Evolutionary conservation across 148 eudicot genomes (phyloP).

Genomic region (Salicornia ramosissima): DNA sequence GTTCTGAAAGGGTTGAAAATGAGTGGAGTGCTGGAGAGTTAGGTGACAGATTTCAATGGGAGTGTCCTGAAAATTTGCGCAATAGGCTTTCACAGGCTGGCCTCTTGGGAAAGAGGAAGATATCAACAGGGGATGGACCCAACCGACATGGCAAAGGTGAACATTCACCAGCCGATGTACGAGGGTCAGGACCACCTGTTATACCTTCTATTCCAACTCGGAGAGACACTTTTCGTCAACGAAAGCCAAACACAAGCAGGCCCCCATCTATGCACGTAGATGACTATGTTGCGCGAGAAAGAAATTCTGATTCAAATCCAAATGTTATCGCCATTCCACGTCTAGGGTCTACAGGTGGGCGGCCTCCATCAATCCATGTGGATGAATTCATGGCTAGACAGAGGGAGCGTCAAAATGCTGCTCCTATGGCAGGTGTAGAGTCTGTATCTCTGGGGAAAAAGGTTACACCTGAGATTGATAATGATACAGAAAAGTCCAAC

Average conservation of each 20-base stretch:
- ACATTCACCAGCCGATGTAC: conserved; percentile 42
- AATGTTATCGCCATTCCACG: conserved; percentile 91
- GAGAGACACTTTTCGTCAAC: conserved; percentile 76
- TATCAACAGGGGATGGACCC: conserved; percentile 54
- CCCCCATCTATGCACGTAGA: conserved; percentile 99
- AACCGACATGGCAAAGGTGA: conserved; percentile 78
- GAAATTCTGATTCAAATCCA: conserved; percentile 69
- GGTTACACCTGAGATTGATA: conserved; percentile 38
- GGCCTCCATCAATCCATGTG: conserved; percentile 97
- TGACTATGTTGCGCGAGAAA: conserved; percentile 94
- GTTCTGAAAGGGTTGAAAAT: conserved; percentile 56
- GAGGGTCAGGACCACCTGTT: conserved; percentile 51
- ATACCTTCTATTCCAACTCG: conserved; percentile 62
- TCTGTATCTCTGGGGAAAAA: conserved; percentile 40
- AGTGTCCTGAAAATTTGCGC: conserved; percentile 88
- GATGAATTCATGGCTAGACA: conserved; percentile 97
- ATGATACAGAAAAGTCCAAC: conserved; percentile 43
- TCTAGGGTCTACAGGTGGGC: conserved; percentile 73
- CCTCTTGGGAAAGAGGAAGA: conserved; percentile 59
- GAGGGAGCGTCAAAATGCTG: conserved; percentile 75
- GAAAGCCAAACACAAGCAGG: conserved; percentile 95
- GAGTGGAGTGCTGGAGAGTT: conserved; percentile 41
- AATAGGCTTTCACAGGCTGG: conserved; percentile 66
- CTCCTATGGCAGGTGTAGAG: conserved; percentile 46
- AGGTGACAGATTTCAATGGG: conserved; percentile 73